Conservation (phyloP, 2,329 filamentous ascomycete genomes). For the Cordyceps militaris region DNA sequence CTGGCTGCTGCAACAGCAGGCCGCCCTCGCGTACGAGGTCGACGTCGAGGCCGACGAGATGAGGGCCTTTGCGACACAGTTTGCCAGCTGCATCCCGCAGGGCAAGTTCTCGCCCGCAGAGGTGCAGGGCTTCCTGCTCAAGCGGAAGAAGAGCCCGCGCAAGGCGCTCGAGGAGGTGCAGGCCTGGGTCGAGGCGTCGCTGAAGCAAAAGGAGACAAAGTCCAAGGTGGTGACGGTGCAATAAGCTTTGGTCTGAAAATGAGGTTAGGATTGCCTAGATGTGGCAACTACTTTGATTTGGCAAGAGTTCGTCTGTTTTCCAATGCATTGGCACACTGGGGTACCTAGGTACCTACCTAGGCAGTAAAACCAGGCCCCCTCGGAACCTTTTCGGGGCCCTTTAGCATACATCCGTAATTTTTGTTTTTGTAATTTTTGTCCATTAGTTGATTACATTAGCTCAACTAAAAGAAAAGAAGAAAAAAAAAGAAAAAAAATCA, state of each 20-base stretch:
- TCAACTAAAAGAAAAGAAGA: too few species aligned
- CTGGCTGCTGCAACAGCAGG: constrained; percentile 13
- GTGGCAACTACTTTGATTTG: neutral
- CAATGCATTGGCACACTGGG: too few species aligned
- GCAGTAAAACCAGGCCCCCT: too few species aligned
- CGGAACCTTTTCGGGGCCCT: too few species aligned
- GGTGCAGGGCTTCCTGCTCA: constrained; percentile 58
- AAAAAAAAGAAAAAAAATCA: too few species aligned
- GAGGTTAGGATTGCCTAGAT: neutral
- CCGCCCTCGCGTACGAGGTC: constrained; percentile 21
- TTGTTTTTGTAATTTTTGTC: too few species aligned
- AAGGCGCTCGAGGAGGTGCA: constrained; percentile 47
- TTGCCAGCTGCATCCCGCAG: constrained; percentile 47
- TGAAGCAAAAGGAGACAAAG: constrained; percentile 43
- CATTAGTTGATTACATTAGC: too few species aligned
- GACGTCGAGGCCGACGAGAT: constrained; percentile 35
- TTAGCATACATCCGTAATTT: too few species aligned
- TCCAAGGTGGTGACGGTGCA: constrained; percentile 44
- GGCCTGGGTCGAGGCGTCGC: constrained; percentile 45
- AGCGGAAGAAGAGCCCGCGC: constrained; percentile 51
- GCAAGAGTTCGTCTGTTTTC: too few species aligned
- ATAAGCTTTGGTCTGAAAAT: constrained; percentile 20
- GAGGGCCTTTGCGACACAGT: constrained; percentile 37
- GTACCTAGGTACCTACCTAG: too few species aligned
- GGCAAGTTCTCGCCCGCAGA: constrained; percentile 51